Base-by-base conservation (phyloP, 192 early-diverging fungal species). In the Backusella circina region DNA sequence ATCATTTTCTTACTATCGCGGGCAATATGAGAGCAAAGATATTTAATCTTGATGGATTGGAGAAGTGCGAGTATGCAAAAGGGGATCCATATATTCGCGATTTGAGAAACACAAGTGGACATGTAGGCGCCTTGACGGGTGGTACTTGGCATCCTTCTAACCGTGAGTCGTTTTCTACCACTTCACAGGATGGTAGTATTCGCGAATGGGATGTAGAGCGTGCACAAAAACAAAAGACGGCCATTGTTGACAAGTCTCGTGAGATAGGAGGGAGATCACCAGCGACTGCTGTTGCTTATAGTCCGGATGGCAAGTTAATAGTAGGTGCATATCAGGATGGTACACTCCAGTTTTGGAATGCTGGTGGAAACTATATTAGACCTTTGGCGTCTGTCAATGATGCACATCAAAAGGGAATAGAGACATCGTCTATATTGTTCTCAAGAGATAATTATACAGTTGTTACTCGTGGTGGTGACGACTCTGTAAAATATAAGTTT, bases 51-150 rank as follows among this genome's bases (percentile, higher is more conserved):
- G 93, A 94, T 78, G 97, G 97, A 0, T 67, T 86, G n/a, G 80
- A 88, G 41, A 72, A 95, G 44, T 82, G 75, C 9, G 93, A 95
- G 74, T 95, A 88, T 67, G 84, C 88, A 70, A 96, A 96, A 72
- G 97, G 97, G 32, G 97, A 99, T 79, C 93, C 94, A 72, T 99
- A 99, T 77, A 90, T 99, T 38, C 86, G 92, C 12, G 97, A 99
- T 77, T 84, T 94, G 83, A 86, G 95, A 18, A 79, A 93, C 39
- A 95, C 94, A 39, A 88, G 80, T 54, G 97, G 97, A 9, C 97
- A 99, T 77, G 89, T 94, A 3, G 89, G 93, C 1, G 86, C 91
- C 4, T 75, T 99, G 31, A 96, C 94, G 5, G 77, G 87, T 23
- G 89, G 88, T 26, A 85, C 88, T 61, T 98, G 97, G 97, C 90